Evolutionary conservation across 1,284 basidiomycete genomes (phyloP), one percentile per base, ranked within the genome.

Genomic region (Irpex rosettiformis): DNA sequence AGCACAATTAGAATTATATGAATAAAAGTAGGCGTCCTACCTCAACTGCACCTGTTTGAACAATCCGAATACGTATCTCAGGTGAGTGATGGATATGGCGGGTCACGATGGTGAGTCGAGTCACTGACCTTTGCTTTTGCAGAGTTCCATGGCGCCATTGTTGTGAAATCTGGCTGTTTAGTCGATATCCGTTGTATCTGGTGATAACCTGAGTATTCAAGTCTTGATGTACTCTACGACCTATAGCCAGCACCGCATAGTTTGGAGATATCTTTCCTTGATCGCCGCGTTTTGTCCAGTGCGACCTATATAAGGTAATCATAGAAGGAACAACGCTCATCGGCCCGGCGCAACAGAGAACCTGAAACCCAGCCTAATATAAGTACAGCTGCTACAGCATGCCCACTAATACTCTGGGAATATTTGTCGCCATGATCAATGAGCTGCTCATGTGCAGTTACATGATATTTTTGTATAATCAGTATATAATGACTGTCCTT

Each of bases 141-240:
- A 21, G 86, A 70, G 66, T 81, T 89, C 88, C 88, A 90, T 43
- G 81, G 79, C 49, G 80, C 78, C 83, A 88, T 87, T 18, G 7
- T 51, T 37, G 33, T 11, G 10, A 11, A 8, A 16, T 37, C 4
- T 37, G 2, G 16, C 33, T 37, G 11, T 16, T 16, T 11, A 16
- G 33, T 37, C 16, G 10, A 8, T 37, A 16, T 37, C 33, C n/a
- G n/a, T n/a, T n/a, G n/a, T n/a, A 37, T 16, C 11, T 11, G 16
- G 11, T 37, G 16, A 37, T 37, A 16, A 37, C 33, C 33, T 8
- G 10, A 37, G 33, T 37, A 16, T 24, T 51, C 48, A 51, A 51
- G 48, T 18, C 18, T 37, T 16, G 33, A 37, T n/a, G n/a, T n/a
- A n/a, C n/a, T n/a, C n/a, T n/a, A n/a, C n/a, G n/a, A 37, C 33